These are phyloP conservation scores for Luffa acutangula DNA, from an alignment of 306 rosid genomes.

Conservation along the genomic window DNA sequence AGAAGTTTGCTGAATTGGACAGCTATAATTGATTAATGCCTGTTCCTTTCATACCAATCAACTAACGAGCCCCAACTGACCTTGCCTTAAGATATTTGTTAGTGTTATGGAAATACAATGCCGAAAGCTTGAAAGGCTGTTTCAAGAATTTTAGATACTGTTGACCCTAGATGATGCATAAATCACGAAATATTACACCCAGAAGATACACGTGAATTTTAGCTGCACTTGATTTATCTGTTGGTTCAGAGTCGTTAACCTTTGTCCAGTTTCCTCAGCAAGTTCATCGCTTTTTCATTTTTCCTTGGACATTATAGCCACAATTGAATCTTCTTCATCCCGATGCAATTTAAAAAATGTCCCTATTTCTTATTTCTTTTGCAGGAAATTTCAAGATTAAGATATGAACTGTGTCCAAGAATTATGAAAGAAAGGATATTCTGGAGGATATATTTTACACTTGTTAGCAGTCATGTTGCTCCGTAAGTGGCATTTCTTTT, in stretches of 20 bases:
- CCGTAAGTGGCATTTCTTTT: conserved; percentile 59
- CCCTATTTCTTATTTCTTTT: conserved; percentile 12
- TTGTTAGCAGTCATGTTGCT: conserved; percentile 75
- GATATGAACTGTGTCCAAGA: conserved; percentile 79
- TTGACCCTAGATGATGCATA: background rate
- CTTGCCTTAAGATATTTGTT: background rate
- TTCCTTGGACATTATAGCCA: background rate
- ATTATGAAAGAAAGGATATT: conserved; percentile 69
- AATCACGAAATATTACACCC: background rate
- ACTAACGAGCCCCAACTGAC: background rate
- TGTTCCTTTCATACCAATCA: background rate
- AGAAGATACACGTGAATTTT: background rate
- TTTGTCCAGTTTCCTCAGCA: background rate
- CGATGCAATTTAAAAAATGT: background rate
- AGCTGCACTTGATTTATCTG: background rate
- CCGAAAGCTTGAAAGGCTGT: background rate
- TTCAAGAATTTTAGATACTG: background rate
- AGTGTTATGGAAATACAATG: background rate
- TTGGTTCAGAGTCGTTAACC: background rate
- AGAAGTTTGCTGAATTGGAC: background rate
- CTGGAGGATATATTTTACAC: conserved; percentile 71
- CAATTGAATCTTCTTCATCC: background rate
- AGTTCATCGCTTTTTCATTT: background rate
- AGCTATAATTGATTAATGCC: background rate
- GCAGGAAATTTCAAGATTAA: conserved; percentile 89